phyloP scores from a whole-genome alignment of 768 basidiomycete genomes.

The Leccinellum albellum region DNA sequence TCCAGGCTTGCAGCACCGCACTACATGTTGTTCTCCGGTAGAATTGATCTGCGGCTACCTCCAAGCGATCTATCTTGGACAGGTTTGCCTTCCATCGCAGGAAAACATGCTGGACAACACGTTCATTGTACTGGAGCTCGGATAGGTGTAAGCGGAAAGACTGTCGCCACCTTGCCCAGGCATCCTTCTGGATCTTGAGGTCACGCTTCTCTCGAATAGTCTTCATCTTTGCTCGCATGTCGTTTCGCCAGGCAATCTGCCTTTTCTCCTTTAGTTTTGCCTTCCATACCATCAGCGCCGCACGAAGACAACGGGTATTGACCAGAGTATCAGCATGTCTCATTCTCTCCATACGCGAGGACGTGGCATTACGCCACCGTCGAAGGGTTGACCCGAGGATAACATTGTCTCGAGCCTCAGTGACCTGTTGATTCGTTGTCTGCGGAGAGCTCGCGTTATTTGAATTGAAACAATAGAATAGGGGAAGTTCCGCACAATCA shows the following conservation, averaged over 20 bases:
- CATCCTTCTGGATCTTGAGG: constrained; percentile 47
- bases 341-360: constrained; percentile 36
- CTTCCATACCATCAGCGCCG: constrained; percentile 51
- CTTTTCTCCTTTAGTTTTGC: constrained; percentile 48
- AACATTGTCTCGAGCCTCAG: constrained; percentile 63
- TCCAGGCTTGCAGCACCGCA: constrained; percentile 44
- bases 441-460: constrained; percentile 29
- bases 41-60: constrained; percentile 49
- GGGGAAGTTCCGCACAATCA: constrained; percentile 50
- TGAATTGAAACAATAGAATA: constrained; percentile 13
- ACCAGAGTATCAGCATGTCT: constrained; percentile 43
- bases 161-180: constrained; percentile 67
- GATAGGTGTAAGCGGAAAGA: constrained; percentile 49
- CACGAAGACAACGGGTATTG: constrained; percentile 41
- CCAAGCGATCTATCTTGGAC: constrained; percentile 39
- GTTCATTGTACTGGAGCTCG: constrained; percentile 46
- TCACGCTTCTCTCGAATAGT: constrained; percentile 55
- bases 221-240: constrained; percentile 72
- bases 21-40: constrained; percentile 36
- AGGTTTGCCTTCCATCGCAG: constrained; percentile 52
- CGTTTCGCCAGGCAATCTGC: constrained; percentile 59
- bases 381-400: constrained; percentile 56
- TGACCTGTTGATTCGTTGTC: constrained; percentile 71
- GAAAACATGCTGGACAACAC: constrained; percentile 43
- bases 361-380: constrained; percentile 52